Conservation (phyloP, 495 filamentous ascomycete species). For the Penicillium tannophilum region DNA sequence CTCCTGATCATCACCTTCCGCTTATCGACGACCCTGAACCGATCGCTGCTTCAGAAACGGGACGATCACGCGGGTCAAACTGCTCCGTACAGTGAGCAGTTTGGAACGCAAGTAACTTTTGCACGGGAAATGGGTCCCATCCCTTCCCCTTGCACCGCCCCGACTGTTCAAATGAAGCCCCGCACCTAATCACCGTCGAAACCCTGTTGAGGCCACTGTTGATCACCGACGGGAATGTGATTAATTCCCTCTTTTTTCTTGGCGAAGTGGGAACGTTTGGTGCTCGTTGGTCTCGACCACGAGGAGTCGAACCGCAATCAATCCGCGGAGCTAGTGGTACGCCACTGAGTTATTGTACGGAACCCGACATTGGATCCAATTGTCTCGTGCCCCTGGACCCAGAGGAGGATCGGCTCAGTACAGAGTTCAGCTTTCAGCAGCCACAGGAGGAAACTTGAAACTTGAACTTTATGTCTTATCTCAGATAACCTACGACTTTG, state of each 20-base stretch:
- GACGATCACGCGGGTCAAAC: slow-evolving; percentile 11
- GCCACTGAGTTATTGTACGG: slow-evolving; percentile 1
- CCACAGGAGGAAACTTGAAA: neutral
- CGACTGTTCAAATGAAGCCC: neutral
- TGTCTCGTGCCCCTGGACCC: slow-evolving; percentile 7
- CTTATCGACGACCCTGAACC: neutral
- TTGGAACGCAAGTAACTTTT: neutral
- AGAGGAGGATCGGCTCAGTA: slow-evolving; percentile 2
- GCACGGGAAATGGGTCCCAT: neutral
- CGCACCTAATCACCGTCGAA: neutral
- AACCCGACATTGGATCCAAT: slow-evolving; percentile 6
- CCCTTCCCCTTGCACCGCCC: neutral
- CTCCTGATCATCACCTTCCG: neutral
- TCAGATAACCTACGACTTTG: neutral
- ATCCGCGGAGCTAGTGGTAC: slow-evolving; percentile 17
- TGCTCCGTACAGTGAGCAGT: neutral
- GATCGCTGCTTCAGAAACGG: neutral
- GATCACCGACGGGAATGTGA: neutral
- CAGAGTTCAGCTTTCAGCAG: neutral
- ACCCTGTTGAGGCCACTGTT: neutral
- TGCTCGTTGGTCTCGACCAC: slow-evolving; percentile 21
- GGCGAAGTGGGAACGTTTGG: slow-evolving; percentile 7
- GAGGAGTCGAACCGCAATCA: slow-evolving; percentile 18
- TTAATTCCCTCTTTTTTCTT: slow-evolving; percentile 6
- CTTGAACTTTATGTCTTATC: neutral